A percentile compares a stretch with the other conserved stretches of the same genome.
These are phyloP conservation scores for Amanita inopinata DNA, from an alignment of 768 basidiomycete genomes.

Conservation along the genomic window DNA sequence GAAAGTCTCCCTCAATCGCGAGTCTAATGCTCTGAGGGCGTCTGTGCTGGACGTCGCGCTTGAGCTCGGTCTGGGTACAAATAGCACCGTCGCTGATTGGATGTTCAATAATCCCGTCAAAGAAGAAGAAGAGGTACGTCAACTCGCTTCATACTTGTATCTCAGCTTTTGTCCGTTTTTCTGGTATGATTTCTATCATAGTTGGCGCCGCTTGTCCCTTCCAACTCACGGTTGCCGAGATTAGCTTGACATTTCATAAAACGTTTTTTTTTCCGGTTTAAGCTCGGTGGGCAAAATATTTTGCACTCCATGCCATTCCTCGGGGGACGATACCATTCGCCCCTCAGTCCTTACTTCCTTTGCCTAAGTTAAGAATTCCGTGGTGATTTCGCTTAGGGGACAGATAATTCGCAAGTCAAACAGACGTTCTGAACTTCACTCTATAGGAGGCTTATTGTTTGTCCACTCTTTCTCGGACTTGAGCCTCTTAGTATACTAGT, in stretches of 20 bases:
- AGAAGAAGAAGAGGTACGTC: constrained; percentile 42
- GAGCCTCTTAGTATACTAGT: constrained; percentile 1
- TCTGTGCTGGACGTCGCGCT: constrained; percentile 69
- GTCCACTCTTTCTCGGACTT: constrained; percentile 1
- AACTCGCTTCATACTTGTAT: constrained; percentile 3
- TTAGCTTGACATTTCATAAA: no score
- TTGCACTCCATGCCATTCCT: no score
- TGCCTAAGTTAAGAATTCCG: neutral
- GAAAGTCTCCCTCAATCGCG: constrained; percentile 21
- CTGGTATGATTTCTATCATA: no score
- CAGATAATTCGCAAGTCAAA: constrained; percentile 3
- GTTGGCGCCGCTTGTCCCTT: no score
- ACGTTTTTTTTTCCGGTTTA: no score
- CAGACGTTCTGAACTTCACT: neutral
- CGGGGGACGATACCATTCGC: no score
- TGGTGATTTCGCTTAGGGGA: neutral
- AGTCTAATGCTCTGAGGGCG: constrained; percentile 54
- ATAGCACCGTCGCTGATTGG: constrained; percentile 55
- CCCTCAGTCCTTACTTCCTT: no score
- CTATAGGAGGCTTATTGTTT: neutral
- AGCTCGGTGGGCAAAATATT: no score
- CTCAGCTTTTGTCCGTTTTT: no score
- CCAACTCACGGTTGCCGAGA: no score
- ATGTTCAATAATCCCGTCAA: constrained; percentile 56
- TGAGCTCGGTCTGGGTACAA: constrained; percentile 53